phyloP scores from a whole-genome alignment of 306 rosid genomes.

The Sesbania bispinosa region DNA sequence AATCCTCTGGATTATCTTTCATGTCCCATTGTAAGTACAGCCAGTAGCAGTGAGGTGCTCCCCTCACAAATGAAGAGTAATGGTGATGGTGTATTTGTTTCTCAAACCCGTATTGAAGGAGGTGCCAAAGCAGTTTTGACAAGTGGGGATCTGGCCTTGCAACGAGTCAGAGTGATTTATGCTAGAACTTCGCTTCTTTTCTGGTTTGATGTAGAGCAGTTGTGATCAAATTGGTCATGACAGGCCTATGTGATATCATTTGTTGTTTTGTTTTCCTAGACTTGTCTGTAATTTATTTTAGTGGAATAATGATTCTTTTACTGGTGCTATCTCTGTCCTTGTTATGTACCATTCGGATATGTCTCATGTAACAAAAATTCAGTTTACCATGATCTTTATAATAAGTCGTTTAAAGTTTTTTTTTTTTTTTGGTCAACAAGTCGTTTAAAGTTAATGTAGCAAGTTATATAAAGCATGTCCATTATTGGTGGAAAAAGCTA shows the following conservation, averaged over 20 bases:
- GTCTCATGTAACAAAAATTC: background rate
- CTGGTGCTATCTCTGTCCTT: background rate
- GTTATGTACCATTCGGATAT: background rate
- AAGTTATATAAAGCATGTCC: too few relatives aligned
- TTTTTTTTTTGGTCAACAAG: too few relatives aligned
- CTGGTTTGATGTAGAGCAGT: slow-evolving; percentile 90
- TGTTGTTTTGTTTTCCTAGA: background rate
- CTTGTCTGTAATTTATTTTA: slow-evolving; percentile 22
- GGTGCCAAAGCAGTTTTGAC: slow-evolving; percentile 90
- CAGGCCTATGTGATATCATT: slow-evolving; percentile 24
- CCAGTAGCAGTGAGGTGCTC: slow-evolving; percentile 37
- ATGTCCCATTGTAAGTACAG: slow-evolving; percentile 82
- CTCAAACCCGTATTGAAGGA: slow-evolving; percentile 93
- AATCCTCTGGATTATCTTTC: slow-evolving; percentile 85
- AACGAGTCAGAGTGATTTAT: slow-evolving; percentile 89
- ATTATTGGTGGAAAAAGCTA: too few relatives aligned
- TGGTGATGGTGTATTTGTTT: slow-evolving; percentile 68
- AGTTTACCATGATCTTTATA: background rate
- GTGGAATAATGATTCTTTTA: slow-evolving; percentile 24
- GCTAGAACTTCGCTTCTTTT: slow-evolving; percentile 72
- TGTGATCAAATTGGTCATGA: slow-evolving; percentile 21
- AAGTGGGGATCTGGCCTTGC: slow-evolving; percentile 71
- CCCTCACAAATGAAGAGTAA: slow-evolving; percentile 44
- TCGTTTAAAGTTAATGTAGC: too few relatives aligned
- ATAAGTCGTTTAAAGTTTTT: background rate